Conservation (phyloP, 2,329 filamentous ascomycete genomes). For the Cytospora paraplurivora region DNA sequence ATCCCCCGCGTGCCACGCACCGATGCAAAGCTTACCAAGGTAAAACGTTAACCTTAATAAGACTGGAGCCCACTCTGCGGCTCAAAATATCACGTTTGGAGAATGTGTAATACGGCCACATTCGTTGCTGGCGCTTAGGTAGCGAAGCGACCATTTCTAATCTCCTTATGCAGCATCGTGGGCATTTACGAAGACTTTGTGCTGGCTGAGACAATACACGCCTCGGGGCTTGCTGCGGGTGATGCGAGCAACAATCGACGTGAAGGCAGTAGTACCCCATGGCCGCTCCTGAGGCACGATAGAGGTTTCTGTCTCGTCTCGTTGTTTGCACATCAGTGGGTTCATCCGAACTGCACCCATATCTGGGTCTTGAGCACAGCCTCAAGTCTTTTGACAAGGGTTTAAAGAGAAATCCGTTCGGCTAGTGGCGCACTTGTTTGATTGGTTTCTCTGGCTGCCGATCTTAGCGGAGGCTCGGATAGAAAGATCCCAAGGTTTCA, state of each 20-base stretch:
- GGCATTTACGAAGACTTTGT: no score
- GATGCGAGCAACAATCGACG: background rate
- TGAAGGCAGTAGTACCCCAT: background rate
- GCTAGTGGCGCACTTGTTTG: no score
- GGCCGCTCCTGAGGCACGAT: background rate
- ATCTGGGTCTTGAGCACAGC: background rate
- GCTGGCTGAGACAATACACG: background rate
- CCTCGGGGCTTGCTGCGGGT: background rate
- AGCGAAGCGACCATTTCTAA: no score
- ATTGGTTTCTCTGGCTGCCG: background rate
- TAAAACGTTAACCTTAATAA: conserved; percentile 16
- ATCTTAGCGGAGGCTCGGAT: no score
- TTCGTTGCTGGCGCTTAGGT: no score
- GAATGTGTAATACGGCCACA: no score
- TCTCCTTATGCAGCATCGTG: no score
- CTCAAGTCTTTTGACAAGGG: background rate
- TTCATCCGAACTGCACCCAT: background rate
- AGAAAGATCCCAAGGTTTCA: no score
- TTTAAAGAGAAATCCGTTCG: background rate
- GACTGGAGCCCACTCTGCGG: conserved; percentile 14
- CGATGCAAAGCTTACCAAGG: conserved; percentile 4
- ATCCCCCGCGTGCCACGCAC: conserved; percentile 20
- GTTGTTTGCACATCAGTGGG: background rate
- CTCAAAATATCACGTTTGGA: conserved; percentile 7
- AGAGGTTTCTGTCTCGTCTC: background rate